Evolutionary conservation across 768 basidiomycete genomes (phyloP).

Genomic region (Termitomyces sp.): DNA sequence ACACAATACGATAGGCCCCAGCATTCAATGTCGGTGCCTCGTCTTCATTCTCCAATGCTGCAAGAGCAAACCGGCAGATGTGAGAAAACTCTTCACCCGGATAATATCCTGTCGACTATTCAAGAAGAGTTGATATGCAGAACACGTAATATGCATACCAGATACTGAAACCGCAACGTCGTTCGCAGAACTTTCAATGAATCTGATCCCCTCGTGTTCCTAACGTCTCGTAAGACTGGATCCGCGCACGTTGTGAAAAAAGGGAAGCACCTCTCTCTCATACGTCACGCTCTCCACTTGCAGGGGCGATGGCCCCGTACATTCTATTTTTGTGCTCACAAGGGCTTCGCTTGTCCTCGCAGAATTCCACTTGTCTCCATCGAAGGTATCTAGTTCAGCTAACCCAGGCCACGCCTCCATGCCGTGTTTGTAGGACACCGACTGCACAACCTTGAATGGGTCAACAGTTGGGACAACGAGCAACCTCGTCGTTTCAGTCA

Average conservation of each 20-base stretch:
- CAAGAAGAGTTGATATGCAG: not conserved
- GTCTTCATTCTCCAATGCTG: slow-evolving; percentile 32
- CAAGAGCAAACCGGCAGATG: slow-evolving; percentile 45
- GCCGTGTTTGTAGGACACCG: slow-evolving; percentile 47
- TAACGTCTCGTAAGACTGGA: slow-evolving; percentile 13
- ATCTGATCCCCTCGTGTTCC: slow-evolving; percentile 38
- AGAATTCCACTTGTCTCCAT: slow-evolving; percentile 47
- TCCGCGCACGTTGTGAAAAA: not conserved
- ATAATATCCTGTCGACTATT: slow-evolving; percentile 42
- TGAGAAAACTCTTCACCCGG: slow-evolving; percentile 62
- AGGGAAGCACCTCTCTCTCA: slow-evolving; percentile 35
- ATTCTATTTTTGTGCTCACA: slow-evolving; percentile 46
- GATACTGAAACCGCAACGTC: slow-evolving; percentile 40
- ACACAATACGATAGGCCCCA: slow-evolving; percentile 54
- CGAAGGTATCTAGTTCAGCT: slow-evolving; percentile 49
- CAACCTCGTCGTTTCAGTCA: slow-evolving; percentile 62
- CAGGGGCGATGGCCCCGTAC: slow-evolving; percentile 50
- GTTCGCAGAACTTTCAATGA: slow-evolving; percentile 51
- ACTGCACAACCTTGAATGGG: slow-evolving; percentile 50
- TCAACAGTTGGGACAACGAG: slow-evolving; percentile 60
- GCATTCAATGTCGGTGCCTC: slow-evolving; percentile 37
- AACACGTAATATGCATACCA: slow-evolving; percentile 25
- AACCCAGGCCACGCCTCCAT: slow-evolving; percentile 36
- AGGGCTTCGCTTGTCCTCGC: slow-evolving; percentile 48
- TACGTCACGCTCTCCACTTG: slow-evolving; percentile 45